Evolutionary conservation across 805 yeast genomes (phyloP).

Genomic region (Ogataea pilisensis): DNA sequence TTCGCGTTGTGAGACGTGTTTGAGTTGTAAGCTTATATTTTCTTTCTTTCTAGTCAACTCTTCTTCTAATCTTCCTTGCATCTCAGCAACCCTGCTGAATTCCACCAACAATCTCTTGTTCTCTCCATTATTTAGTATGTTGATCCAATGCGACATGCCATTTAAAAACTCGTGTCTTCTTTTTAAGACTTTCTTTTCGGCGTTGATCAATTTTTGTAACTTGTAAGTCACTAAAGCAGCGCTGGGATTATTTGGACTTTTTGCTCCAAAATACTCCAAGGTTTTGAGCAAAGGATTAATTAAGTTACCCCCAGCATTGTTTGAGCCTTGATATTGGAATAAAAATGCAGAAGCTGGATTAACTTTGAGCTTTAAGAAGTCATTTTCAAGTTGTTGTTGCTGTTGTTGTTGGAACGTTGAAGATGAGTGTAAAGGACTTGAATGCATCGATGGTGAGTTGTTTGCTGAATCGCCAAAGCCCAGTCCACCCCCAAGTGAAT

Average conservation of each 20-base stretch:
- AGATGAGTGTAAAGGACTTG: conserved; percentile 22
- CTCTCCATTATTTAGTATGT: conserved; percentile 35
- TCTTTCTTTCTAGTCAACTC: conserved; percentile 41
- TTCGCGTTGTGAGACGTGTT: conserved; percentile 48
- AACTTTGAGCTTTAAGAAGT: background rate
- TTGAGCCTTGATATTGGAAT: conserved; percentile 18
- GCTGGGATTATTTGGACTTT: conserved; percentile 24
- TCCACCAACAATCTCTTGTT: conserved; percentile 37
- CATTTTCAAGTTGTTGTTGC: background rate
- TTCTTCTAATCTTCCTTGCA: conserved; percentile 34
- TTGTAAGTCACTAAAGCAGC: conserved; percentile 31
- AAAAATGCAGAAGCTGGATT: conserved; percentile 14
- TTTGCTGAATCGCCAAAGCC: conserved; percentile 9
- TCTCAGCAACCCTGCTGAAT: conserved; percentile 35
- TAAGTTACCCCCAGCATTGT: conserved; percentile 13
- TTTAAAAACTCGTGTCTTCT: conserved; percentile 36
- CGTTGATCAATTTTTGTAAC: conserved; percentile 35
- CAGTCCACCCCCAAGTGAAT: background rate
- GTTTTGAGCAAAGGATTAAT: conserved; percentile 23
- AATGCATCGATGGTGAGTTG: conserved; percentile 16
- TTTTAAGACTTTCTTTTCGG: conserved; percentile 35
- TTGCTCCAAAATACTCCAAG: conserved; percentile 23
- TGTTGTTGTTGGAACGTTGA: conserved; percentile 15
- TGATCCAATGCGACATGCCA: conserved; percentile 41
- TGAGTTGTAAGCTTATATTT: conserved; percentile 38